Conservation (phyloP, 2,329 filamentous ascomycete species). For the Cladosporium sp. region DNA sequence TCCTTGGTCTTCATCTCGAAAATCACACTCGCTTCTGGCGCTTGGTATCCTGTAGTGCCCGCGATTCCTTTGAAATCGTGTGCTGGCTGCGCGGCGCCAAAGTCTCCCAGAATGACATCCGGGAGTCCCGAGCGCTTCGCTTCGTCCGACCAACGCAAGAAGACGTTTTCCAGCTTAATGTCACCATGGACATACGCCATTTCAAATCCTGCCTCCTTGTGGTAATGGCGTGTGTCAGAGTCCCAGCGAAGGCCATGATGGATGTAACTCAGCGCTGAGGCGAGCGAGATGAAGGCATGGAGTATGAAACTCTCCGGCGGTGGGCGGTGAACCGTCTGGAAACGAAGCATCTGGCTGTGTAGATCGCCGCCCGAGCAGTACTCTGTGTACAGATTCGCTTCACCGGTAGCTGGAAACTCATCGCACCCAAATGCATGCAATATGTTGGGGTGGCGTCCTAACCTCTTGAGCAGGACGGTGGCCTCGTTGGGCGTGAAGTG, state of each 20-base stretch:
- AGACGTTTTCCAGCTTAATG: constrained; percentile 24
- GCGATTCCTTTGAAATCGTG: not conserved
- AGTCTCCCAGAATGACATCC: constrained; percentile 23
- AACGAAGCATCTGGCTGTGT: constrained; percentile 13
- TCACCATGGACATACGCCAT: constrained; percentile 21
- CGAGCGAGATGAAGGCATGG: constrained; percentile 24
- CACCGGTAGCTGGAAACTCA: not conserved
- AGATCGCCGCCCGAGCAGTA: constrained; percentile 25
- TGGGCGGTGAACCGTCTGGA: not conserved
- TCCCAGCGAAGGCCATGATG: constrained; percentile 21
- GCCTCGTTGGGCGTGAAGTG: constrained; percentile 4
- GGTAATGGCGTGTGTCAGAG: not conserved
- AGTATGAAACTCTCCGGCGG: constrained; percentile 20
- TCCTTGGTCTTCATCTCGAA: not conserved
- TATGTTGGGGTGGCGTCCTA: constrained; percentile 9
- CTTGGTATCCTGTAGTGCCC: constrained; percentile 17
- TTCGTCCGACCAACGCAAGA: constrained; percentile 17
- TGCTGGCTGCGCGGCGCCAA: constrained; percentile 16
- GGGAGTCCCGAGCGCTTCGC: constrained; percentile 14
- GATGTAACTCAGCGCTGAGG: constrained; percentile 23
- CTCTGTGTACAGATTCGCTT: constrained; percentile 12
- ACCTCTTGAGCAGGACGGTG: not conserved
- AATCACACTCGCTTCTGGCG: constrained; percentile 12
- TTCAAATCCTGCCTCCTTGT: constrained; percentile 7
- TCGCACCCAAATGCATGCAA: constrained; percentile 4